phyloP scores from a whole-genome alignment of 129 eudicot genomes.

The Solidago caesia region DNA sequence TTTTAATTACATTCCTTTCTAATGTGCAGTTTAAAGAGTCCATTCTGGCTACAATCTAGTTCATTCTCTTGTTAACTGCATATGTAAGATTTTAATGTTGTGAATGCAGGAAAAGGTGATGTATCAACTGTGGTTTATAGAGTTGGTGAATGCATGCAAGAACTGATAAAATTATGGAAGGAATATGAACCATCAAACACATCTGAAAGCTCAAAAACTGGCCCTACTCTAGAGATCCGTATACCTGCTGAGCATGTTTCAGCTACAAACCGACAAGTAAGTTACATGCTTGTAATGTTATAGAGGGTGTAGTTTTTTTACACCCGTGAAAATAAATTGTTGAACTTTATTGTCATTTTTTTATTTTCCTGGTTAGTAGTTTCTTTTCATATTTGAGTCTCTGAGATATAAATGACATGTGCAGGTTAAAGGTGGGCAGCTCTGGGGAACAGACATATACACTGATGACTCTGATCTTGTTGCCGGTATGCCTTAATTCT shows the following conservation, averaged over 20 bases:
- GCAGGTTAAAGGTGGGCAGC: constrained; percentile 97
- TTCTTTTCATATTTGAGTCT: neutral
- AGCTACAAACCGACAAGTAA: constrained; percentile 98
- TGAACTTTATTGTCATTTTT: neutral
- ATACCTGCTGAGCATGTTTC: constrained; percentile 97
- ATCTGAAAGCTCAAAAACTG: constrained; percentile 50
- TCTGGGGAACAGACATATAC: constrained; percentile 98
- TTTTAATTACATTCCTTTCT: neutral
- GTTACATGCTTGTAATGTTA: constrained; percentile 15
- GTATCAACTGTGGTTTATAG: constrained; percentile 64
- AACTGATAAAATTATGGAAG: constrained; percentile 75
- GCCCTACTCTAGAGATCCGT: constrained; percentile 84
- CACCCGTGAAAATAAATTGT: neutral
- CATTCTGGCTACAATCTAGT: neutral
- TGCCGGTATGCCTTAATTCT: constrained; percentile 56
- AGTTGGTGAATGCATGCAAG: constrained; percentile 98
- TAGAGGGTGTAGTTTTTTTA: neutral
- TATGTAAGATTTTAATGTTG: constrained; percentile 21
- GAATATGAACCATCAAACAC: constrained; percentile 55
- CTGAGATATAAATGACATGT: constrained; percentile 16
- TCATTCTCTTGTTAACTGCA: neutral
- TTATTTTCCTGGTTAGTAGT: neutral
- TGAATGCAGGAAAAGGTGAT: constrained; percentile 65
- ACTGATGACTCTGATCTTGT: constrained; percentile 99
- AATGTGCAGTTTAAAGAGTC: too few species aligned